These are phyloP conservation scores for Serendipita vermifera DNA, from an alignment of 768 basidiomycete species.

Conservation along the genomic window DNA sequence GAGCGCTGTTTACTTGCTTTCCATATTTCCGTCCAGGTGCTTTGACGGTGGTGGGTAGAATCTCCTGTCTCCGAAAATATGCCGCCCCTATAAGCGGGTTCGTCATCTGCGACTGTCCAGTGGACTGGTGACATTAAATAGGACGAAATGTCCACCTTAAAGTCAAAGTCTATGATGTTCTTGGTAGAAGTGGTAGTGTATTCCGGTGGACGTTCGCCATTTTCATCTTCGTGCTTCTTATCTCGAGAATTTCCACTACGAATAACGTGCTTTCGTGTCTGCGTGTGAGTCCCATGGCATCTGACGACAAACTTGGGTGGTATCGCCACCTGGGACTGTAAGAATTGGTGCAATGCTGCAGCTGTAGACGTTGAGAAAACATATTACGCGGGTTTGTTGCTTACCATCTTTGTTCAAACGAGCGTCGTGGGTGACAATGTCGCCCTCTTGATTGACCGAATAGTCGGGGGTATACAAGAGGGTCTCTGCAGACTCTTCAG, in stretches of 20 bases:
- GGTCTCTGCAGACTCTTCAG: constrained; percentile 53
- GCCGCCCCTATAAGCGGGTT: constrained; percentile 50
- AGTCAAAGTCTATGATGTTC: constrained; percentile 55
- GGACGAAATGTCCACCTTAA: constrained; percentile 42
- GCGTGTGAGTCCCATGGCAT: constrained; percentile 43
- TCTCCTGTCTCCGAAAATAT: constrained; percentile 46
- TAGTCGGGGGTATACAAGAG: constrained; percentile 49
- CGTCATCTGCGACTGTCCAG: constrained; percentile 50
- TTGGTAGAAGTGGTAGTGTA: constrained; percentile 51
- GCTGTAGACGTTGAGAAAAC: neutral
- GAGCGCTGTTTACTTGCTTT: constrained; percentile 35
- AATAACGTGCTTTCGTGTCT: constrained; percentile 47
- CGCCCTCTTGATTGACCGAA: constrained; percentile 34
- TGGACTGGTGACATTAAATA: constrained; percentile 32
- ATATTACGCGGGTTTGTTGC: constrained; percentile 12
- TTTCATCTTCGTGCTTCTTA: neutral
- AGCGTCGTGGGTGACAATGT: constrained; percentile 55
- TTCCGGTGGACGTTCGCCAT: constrained; percentile 36
- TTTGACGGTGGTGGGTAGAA: constrained; percentile 19
- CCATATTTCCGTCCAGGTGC: constrained; percentile 21
- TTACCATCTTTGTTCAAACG: constrained; percentile 54
- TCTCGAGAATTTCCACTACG: neutral
- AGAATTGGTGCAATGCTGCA: constrained; percentile 60
- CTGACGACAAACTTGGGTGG: constrained; percentile 37
- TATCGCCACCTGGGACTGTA: constrained; percentile 40